phyloP scores from a whole-genome alignment of 768 basidiomycete species.

The Suillus luteus region DNA sequence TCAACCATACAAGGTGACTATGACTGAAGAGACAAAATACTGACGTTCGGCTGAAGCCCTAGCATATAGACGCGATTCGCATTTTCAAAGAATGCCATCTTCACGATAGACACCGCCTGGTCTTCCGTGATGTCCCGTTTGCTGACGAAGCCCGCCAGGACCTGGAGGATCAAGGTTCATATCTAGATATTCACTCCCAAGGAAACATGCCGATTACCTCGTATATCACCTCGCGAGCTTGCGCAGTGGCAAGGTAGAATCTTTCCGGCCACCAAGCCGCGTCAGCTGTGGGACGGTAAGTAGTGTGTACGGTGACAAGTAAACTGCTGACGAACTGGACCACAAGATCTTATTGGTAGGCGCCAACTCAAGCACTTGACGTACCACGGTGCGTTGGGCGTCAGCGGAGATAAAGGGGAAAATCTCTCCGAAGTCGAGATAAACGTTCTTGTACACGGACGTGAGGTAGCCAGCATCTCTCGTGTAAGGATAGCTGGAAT shows the following conservation, averaged over 20 bases:
- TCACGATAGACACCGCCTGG: conserved; percentile 54
- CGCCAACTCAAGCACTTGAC: conserved; percentile 66
- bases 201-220: conserved; percentile 40
- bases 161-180: conserved; percentile 39
- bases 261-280: conserved; percentile 79
- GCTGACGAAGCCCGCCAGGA: conserved; percentile 53
- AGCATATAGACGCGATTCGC: conserved; percentile 66
- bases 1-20: too few relatives aligned
- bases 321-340: conserved; percentile 56
- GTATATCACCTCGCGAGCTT: conserved; percentile 63
- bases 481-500: conserved; percentile 77
- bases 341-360: conserved; percentile 82
- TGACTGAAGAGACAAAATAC: conserved; percentile 9
- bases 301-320: conserved; percentile 6
- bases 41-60: conserved; percentile 40
- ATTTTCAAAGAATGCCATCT: conserved; percentile 65
- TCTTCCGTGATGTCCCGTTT: conserved; percentile 52
- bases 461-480: conserved; percentile 79
- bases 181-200: neutral
- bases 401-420: conserved; percentile 66
- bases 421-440: conserved; percentile 78
- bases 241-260: conserved; percentile 66
- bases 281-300: conserved; percentile 43
- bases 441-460: conserved; percentile 72
- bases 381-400: conserved; percentile 62